Conservation (phyloP, 1,139 yeast genomes). For the Zygosaccharomyces pseudobailii region DNA sequence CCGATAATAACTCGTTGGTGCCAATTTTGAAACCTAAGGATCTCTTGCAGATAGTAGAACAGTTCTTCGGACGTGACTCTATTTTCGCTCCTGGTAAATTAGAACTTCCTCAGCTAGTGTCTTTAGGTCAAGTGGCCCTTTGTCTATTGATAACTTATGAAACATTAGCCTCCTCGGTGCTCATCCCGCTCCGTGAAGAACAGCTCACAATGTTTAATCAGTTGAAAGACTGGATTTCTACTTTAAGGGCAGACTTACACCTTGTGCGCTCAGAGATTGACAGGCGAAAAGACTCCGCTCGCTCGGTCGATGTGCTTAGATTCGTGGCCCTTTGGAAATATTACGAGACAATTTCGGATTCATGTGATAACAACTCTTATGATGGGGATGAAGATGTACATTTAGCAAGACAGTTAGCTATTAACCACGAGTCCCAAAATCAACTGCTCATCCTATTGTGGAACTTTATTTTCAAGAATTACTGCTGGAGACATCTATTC, state of each 20-base stretch:
- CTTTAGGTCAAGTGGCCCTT: slow-evolving; percentile 24
- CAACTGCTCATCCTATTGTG: slow-evolving; percentile 21
- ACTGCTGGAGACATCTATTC: slow-evolving; percentile 29
- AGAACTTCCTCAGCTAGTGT: slow-evolving; percentile 19
- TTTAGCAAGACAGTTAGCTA: slow-evolving; percentile 21
- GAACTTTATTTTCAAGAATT: slow-evolving; percentile 29
- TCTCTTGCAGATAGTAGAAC: slow-evolving; percentile 16
- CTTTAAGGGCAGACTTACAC: slow-evolving; percentile 15
- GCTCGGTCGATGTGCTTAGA: slow-evolving; percentile 18
- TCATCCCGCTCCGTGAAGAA: slow-evolving; percentile 24
- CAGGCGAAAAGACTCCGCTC: slow-evolving; percentile 14
- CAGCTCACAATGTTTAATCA: slow-evolving; percentile 15
- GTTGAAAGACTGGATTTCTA: slow-evolving; percentile 16
- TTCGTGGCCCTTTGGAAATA: slow-evolving; percentile 25
- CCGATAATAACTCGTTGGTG: slow-evolving; percentile 19
- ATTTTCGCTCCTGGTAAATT: slow-evolving; percentile 16
- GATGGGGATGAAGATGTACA: slow-evolving; percentile 30
- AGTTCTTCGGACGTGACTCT: slow-evolving; percentile 20
- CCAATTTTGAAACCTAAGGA: slow-evolving; percentile 23
- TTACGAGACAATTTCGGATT: slow-evolving; percentile 19
- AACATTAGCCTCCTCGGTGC: slow-evolving; percentile 24
- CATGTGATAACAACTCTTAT: slow-evolving; percentile 13
- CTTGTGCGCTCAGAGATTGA: slow-evolving; percentile 19
- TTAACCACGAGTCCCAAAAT: slow-evolving; percentile 27
- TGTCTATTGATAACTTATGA: slow-evolving; percentile 25